A percentile compares a stretch with the other conserved stretches of the same genome.
Evolutionary conservation across 2,329 filamentous ascomycete species (phyloP).

Genomic region (Diaporthe longicolla): DNA sequence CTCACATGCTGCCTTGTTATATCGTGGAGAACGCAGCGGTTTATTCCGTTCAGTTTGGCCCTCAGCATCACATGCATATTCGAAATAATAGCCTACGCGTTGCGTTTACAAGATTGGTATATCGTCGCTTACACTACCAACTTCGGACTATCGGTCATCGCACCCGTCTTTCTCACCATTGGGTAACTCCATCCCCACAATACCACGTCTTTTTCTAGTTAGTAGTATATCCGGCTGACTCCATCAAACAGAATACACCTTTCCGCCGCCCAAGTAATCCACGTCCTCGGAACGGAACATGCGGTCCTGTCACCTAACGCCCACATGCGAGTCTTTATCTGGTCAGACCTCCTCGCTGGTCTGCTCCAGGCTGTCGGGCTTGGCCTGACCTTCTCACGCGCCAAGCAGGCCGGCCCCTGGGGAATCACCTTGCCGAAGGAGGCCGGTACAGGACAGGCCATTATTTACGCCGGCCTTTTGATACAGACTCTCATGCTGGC

Average conservation of each 20-base stretch:
- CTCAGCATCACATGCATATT: constrained; percentile 38
- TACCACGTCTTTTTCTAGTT: not conserved
- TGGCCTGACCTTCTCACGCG: constrained; percentile 47
- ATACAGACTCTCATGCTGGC: constrained; percentile 48
- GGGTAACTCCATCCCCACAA: constrained; percentile 44
- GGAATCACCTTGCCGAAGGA: constrained; percentile 25
- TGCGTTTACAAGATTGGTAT: constrained; percentile 37
- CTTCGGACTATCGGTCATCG: constrained; percentile 45
- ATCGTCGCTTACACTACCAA: constrained; percentile 34
- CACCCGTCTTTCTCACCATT: constrained; percentile 49
- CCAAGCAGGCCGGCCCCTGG: constrained; percentile 42
- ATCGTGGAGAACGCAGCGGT: constrained; percentile 36
- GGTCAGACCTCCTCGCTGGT: constrained; percentile 47
- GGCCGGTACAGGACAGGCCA: constrained; percentile 37
- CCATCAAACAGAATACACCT: constrained; percentile 48
- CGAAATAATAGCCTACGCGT: constrained; percentile 33
- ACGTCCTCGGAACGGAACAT: constrained; percentile 49
- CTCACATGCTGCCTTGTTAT: constrained; percentile 36
- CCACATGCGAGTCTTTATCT: constrained; percentile 48
- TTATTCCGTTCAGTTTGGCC: constrained; percentile 34
- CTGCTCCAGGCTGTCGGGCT: constrained; percentile 49
- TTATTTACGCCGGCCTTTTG: constrained; percentile 48
- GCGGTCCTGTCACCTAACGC: constrained; percentile 47
- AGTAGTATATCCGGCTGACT: not conserved
- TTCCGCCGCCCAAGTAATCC: constrained; percentile 47